phyloP scores from a whole-genome alignment of 192 early-diverging fungal genomes.

The Thoreauomyces humboldtii region DNA sequence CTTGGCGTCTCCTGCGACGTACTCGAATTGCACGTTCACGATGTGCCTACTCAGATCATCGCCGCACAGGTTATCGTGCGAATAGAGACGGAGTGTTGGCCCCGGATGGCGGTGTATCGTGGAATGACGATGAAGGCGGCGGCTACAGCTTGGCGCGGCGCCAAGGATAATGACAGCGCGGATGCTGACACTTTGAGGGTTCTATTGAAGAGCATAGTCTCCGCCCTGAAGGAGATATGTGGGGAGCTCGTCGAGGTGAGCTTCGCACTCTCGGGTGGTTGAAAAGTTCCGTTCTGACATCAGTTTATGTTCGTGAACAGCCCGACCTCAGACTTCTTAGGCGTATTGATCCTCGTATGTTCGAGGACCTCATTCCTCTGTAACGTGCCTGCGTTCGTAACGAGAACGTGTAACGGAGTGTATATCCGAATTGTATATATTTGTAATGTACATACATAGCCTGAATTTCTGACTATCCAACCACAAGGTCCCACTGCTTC shows the following conservation, averaged over 20 bases:
- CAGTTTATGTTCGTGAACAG: background rate
- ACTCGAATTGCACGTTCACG: constrained; percentile 30
- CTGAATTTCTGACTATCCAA: no score
- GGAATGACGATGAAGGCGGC: constrained; percentile 22
- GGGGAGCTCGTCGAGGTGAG: background rate
- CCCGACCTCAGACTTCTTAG: constrained; percentile 1
- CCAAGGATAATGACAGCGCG: background rate
- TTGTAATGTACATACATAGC: no score
- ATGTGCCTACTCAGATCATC: constrained; percentile 25
- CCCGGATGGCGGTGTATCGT: constrained; percentile 26
- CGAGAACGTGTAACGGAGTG: no score
- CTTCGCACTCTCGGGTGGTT: background rate
- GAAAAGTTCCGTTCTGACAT: background rate
- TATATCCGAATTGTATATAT: no score
- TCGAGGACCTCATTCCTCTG: no score
- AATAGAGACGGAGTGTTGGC: constrained; percentile 23
- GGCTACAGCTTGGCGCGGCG: constrained; percentile 25
- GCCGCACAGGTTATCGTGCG: constrained; percentile 14
- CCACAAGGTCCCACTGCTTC: background rate
- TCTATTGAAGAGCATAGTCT: background rate
- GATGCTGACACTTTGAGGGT: background rate
- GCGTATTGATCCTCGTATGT: no score
- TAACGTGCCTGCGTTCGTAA: no score
- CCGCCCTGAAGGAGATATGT: background rate
- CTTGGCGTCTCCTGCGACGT: constrained; percentile 25